phyloP scores from a whole-genome alignment of 768 basidiomycete genomes.

The Daedaleopsis sinensis region DNA sequence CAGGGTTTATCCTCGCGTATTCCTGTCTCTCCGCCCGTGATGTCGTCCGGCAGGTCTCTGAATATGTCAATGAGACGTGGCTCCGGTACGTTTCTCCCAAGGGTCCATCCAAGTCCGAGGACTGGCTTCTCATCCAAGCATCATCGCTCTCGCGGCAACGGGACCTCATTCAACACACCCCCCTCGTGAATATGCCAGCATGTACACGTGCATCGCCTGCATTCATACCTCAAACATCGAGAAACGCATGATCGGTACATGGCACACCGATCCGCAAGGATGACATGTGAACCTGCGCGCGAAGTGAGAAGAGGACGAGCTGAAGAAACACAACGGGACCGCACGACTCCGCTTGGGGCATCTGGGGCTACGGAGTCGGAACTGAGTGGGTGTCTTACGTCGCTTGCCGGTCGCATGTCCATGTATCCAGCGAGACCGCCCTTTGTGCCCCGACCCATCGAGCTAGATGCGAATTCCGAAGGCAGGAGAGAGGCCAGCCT shows the following conservation, averaged over 20 bases:
- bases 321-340: constrained; percentile 64
- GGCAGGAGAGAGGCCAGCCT: constrained; percentile 2
- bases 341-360: constrained; percentile 70
- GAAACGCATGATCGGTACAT: constrained; percentile 34
- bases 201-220: constrained; percentile 61
- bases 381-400: constrained; percentile 47
- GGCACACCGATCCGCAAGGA: constrained; percentile 38
- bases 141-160: constrained; percentile 41
- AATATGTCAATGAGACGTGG: constrained; percentile 59
- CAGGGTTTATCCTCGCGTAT: constrained; percentile 64
- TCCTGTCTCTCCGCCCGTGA: constrained; percentile 79
- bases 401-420: constrained; percentile 9
- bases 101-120: constrained; percentile 2
- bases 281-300: constrained; percentile 35
- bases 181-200: constrained; percentile 63
- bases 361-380: constrained; percentile 68
- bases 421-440: constrained; percentile 3
- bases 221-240: constrained; percentile 33
- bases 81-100: constrained; percentile 33
- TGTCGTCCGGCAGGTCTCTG: constrained; percentile 63
- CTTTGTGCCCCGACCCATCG: not conserved
- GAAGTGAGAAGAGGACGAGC: constrained; percentile 65
- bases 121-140: constrained; percentile 37
- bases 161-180: constrained; percentile 53
- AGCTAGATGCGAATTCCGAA: constrained; percentile 9